A percentile compares a stretch with the other conserved stretches of the same genome.
Conservation (phyloP, 345 rosid species). For the Lepidium didymum region DNA sequence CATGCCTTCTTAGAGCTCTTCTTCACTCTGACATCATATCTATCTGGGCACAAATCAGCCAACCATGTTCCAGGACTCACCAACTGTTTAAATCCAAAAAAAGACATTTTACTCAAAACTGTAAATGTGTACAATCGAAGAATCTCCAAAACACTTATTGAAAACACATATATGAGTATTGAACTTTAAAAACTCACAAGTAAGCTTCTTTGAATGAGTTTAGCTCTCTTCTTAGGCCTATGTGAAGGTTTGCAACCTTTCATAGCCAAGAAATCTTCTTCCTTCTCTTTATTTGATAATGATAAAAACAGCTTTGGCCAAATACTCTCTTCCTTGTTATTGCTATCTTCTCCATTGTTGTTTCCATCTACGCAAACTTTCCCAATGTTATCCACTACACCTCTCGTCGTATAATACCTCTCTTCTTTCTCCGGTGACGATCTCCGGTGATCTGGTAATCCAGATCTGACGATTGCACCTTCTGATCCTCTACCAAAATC, state of each 20-base stretch:
- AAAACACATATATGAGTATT: background rate
- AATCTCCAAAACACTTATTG: background rate
- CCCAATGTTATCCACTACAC: conserved; percentile 56
- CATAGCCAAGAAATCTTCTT: conserved; percentile 93
- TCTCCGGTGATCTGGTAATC: conserved; percentile 35
- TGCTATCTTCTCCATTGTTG: conserved; percentile 46
- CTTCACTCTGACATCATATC: conserved; percentile 89
- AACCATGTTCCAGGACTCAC: conserved; percentile 93
- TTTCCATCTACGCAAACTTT: conserved; percentile 41
- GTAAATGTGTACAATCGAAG: background rate
- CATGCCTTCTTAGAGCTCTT: conserved; percentile 80
- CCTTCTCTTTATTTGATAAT: conserved; percentile 81
- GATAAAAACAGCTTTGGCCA: conserved; percentile 73
- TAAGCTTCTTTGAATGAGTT: conserved; percentile 74
- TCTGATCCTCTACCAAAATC: conserved; percentile 25
- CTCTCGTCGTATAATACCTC: conserved; percentile 69
- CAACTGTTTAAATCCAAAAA: conserved; percentile 36
- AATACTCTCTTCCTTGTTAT: conserved; percentile 20
- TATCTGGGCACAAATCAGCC: conserved; percentile 76
- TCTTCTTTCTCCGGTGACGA: conserved; percentile 69
- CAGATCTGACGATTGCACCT: conserved; percentile 40
- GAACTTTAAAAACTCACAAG: conserved; percentile 39
- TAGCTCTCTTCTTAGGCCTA: conserved; percentile 87
- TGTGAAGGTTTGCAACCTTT: conserved; percentile 93
- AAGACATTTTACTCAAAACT: background rate